Evolutionary conservation across 2,329 filamentous ascomycete species (phyloP).

Genomic region (Dichotomopilus funicola): DNA sequence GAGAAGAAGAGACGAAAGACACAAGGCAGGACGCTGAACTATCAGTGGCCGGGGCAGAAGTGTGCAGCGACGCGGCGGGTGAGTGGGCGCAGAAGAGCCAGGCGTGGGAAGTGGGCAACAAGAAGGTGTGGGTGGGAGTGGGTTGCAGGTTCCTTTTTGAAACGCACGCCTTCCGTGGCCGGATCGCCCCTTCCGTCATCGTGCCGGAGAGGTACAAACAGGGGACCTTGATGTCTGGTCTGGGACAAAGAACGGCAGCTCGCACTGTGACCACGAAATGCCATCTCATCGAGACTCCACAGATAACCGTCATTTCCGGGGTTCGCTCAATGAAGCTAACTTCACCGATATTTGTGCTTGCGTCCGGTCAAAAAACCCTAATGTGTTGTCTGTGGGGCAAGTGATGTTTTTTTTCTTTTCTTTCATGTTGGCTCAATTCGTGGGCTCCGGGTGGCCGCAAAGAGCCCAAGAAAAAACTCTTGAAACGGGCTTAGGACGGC

Average conservation of each 20-base stretch:
- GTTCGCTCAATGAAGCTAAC: neutral
- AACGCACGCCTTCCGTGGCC: conserved; percentile 3
- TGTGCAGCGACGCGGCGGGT: conserved; percentile 2
- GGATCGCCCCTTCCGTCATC: conserved; percentile 1
- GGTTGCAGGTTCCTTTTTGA: neutral
- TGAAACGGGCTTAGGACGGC: neutral
- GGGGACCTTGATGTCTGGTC: conserved; percentile 1
- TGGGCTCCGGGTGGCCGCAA: neutral
- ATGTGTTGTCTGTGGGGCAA: conserved; percentile 2
- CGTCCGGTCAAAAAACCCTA: conserved; percentile 6
- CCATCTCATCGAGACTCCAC: conserved; percentile 2
- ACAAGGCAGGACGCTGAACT: conserved; percentile 6
- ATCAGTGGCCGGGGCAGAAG: conserved; percentile 4
- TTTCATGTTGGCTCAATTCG: no score
- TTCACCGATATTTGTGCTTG: neutral
- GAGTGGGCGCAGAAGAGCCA: no score
- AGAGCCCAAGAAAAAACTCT: neutral
- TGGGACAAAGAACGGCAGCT: neutral
- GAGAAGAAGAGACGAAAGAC: conserved; percentile 3
- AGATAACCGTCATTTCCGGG: conserved; percentile 5
- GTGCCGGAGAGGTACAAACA: neutral
- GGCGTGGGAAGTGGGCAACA: no score
- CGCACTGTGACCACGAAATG: conserved; percentile 2
- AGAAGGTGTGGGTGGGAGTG: no score
- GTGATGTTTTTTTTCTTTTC: neutral